Conservation (phyloP, 1,284 basidiomycete species). For the Heliocybe sulcata region DNA sequence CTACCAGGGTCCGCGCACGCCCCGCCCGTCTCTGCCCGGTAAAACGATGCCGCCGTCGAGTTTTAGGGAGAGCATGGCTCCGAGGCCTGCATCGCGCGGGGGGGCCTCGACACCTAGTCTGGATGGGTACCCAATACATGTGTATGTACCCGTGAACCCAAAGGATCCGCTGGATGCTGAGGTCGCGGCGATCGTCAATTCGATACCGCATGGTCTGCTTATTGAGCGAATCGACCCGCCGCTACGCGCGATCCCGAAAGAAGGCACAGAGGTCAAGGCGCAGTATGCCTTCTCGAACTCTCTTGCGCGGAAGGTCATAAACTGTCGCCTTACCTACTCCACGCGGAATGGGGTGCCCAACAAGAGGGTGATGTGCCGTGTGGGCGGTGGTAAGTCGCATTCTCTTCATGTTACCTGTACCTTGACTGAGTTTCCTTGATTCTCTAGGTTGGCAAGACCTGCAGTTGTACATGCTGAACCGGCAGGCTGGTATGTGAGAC, state of each 20-base stretch:
- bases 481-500: constrained; percentile 29
- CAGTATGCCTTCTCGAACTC: constrained; percentile 76
- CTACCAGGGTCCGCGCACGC: constrained; percentile 32
- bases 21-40: constrained; percentile 27
- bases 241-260: constrained; percentile 53
- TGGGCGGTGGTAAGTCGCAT: constrained; percentile 63
- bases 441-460: constrained; percentile 82
- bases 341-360: constrained; percentile 50
- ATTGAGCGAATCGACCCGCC: constrained; percentile 78
- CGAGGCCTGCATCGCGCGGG: constrained; percentile 58
- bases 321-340: constrained; percentile 75
- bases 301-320: constrained; percentile 65
- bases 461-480: constrained; percentile 70
- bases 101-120: constrained; percentile 52
- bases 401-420: constrained; percentile 7
- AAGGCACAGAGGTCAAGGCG: constrained; percentile 74
- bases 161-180: constrained; percentile 80
- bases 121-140: constrained; percentile 43
- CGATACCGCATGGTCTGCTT: constrained; percentile 64
- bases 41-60: constrained; percentile 71
- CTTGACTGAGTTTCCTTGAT: constrained; percentile 5
- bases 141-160: constrained; percentile 63
- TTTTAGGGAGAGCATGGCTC: constrained; percentile 50
- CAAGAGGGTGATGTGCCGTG: constrained; percentile 83
- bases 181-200: constrained; percentile 70